Conservation (phyloP, 495 filamentous ascomycete species). For the Alectoria sarmentosa region DNA sequence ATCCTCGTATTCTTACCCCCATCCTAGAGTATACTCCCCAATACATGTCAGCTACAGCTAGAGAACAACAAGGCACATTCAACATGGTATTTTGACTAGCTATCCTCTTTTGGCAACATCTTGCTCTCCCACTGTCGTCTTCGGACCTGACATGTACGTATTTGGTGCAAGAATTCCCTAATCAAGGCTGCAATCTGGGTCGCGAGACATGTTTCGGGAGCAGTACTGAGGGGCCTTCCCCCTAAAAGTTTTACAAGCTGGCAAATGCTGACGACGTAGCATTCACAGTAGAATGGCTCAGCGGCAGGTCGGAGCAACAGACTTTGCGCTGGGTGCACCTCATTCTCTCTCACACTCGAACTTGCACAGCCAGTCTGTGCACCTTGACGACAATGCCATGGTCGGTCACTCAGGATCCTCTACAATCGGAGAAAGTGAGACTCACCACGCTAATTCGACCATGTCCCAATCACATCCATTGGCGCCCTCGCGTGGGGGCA, state of each 20-base stretch:
- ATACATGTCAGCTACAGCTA: neutral
- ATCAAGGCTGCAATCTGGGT: neutral
- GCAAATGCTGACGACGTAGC: neutral
- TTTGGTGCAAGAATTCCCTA: neutral
- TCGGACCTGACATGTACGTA: neutral
- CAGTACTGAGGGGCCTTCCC: neutral
- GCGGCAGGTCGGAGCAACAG: conserved; percentile 10
- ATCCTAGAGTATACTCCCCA: neutral
- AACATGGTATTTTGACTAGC: neutral
- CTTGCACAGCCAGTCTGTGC: conserved; percentile 8
- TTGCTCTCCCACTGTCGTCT: neutral
- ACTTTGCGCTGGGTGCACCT: conserved; percentile 20
- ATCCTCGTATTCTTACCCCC: neutral
- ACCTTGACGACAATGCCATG: conserved; percentile 6
- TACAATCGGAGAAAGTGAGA: conserved; percentile 15
- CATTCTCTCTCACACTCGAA: conserved; percentile 18
- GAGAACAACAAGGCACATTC: neutral
- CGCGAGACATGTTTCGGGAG: neutral
- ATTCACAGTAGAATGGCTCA: conserved; percentile 14
- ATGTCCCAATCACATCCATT: conserved; percentile 44
- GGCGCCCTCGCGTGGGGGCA: conserved; percentile 62
- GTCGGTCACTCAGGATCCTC: conserved; percentile 17
- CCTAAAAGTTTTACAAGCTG: neutral
- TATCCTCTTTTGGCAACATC: neutral
- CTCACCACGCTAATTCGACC: conserved; percentile 47